phyloP scores from a whole-genome alignment of 176 grass and related monocot genomes.

The Oryza rufipogon region DNA sequence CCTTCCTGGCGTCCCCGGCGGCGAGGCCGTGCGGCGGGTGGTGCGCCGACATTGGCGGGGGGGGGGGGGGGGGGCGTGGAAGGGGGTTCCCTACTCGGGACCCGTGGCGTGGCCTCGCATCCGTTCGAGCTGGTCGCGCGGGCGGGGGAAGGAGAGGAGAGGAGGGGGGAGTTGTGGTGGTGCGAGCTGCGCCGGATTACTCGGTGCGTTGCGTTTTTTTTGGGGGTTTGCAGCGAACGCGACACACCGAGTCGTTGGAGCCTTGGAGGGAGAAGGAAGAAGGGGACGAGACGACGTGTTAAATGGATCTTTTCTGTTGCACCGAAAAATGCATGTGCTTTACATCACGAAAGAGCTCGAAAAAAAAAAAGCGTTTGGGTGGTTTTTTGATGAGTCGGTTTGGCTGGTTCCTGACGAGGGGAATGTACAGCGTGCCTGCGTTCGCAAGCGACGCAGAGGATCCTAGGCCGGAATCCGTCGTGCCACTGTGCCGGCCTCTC shows the following conservation, averaged over 20 bases:
- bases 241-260: conserved; percentile 27
- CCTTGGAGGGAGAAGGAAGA: background rate
- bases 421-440: background rate
- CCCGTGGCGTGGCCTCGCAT: conserved; percentile 45
- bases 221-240: background rate
- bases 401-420: too few relatives aligned
- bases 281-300: background rate
- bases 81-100: conserved; percentile 24
- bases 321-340: background rate
- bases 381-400: too few relatives aligned
- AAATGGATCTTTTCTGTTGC: conserved; percentile 31
- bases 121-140: conserved; percentile 21
- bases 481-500: background rate
- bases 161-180: background rate
- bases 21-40: conserved; percentile 33
- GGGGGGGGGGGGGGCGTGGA: background rate
- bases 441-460: conserved; percentile 18
- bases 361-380: background rate
- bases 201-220: background rate
- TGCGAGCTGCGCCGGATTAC: background rate
- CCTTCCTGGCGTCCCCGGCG: conserved; percentile 48
- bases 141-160: background rate
- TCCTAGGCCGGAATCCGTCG: conserved; percentile 21
- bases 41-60: conserved; percentile 54
- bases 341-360: background rate